Evolutionary conservation across 164 flowering plant species (phyloP).

Genomic region (Piper betle): DNA sequence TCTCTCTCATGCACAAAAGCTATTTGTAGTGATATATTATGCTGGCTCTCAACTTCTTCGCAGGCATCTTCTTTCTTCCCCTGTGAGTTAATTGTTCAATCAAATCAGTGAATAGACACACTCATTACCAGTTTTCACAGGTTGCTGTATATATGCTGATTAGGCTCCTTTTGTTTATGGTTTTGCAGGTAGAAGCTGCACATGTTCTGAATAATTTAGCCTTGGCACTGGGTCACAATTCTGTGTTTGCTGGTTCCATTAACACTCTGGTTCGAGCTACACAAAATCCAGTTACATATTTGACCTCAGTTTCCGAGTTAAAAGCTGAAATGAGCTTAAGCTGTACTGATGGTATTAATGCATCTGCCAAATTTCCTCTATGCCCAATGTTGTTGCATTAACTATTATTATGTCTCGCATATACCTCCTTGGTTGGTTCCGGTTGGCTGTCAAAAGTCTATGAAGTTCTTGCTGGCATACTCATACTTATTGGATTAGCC

Average conservation of each 20-base stretch:
- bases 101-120: neutral
- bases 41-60: constrained; percentile 77
- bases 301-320: too few relatives aligned
- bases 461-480: constrained; percentile 54
- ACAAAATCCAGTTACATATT: too few relatives aligned
- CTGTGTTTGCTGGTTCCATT: too few relatives aligned
- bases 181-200: constrained; percentile 49
- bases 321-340: too few relatives aligned
- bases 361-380: too few relatives aligned
- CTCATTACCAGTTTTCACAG: neutral
- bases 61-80: constrained; percentile 64
- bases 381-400: constrained; percentile 10
- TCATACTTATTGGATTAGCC: constrained; percentile 75
- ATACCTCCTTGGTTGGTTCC: constrained; percentile 89
- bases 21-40: constrained; percentile 64
- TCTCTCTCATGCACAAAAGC: constrained; percentile 55
- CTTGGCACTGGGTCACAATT: constrained; percentile 48
- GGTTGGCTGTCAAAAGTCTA: constrained; percentile 64
- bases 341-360: too few relatives aligned
- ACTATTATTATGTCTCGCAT: constrained; percentile 49
- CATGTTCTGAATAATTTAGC: constrained; percentile 56
- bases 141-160: neutral
- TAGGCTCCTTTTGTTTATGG: neutral
- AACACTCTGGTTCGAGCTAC: too few relatives aligned
- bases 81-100: constrained; percentile 29